Percentiles rank a stretch among this genome's conserved stretches.
Conservation (phyloP, 2,329 filamentous ascomycete species). For the Penicillium sp. region DNA sequence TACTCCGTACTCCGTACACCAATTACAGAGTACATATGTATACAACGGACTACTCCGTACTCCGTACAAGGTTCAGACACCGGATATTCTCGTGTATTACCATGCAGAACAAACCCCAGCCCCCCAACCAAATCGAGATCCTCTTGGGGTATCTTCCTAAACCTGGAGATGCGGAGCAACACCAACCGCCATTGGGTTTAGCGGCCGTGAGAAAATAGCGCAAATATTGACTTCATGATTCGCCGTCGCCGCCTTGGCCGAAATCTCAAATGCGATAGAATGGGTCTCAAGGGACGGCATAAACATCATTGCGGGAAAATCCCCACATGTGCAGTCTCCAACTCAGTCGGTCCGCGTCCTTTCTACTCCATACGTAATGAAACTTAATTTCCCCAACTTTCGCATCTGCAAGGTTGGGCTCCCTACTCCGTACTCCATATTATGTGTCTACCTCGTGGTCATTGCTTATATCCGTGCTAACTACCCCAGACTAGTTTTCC, state of each 20-base stretch:
- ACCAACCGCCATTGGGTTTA: conserved; percentile 9
- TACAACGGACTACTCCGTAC: not conserved
- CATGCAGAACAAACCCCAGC: not conserved
- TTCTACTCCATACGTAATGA: conserved; percentile 1
- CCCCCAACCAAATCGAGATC: not conserved
- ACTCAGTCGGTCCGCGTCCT: not conserved
- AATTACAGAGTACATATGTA: not conserved
- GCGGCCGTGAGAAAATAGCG: conserved; percentile 1
- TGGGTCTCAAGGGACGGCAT: not conserved
- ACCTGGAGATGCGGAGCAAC: conserved; percentile 6
- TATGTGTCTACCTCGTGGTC: not conserved
- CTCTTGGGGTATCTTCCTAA: not conserved
- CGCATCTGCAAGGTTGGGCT: not conserved
- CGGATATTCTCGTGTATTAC: not conserved
- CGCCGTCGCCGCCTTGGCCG: conserved; percentile 1
- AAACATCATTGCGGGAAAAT: not conserved
- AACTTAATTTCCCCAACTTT: not conserved
- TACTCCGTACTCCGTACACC: not conserved
- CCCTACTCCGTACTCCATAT: not conserved
- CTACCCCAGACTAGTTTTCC: not conserved
- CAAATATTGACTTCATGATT: conserved; percentile 5
- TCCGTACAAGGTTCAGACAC: too few relatives aligned
- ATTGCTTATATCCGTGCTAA: not conserved
- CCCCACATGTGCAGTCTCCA: not conserved
- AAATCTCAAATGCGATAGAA: not conserved